Percentiles rank a stretch among this genome's conserved stretches.
Conservation (phyloP, 345 rosid species). For the Eutrema heterophyllum region DNA sequence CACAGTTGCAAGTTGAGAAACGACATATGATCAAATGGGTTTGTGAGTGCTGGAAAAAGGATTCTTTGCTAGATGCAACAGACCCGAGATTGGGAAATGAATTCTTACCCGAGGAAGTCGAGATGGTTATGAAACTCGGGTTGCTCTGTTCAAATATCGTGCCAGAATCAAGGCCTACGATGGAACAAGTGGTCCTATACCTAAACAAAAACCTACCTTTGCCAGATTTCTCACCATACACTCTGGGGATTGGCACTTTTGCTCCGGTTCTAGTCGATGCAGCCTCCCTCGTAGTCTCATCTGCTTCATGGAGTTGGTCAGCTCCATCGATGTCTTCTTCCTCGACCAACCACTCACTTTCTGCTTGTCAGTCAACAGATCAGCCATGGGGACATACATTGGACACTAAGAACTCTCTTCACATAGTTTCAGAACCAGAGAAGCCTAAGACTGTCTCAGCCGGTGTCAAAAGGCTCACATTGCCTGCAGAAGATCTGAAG, state of each 20-base stretch:
- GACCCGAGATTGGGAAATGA: conserved; percentile 35
- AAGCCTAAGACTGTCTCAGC: background rate
- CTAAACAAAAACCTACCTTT: conserved; percentile 28
- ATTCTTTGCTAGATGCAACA: conserved; percentile 30
- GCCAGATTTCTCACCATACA: conserved; percentile 32
- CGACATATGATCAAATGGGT: conserved; percentile 39
- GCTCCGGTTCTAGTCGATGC: conserved; percentile 31
- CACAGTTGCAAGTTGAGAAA: conserved; percentile 28
- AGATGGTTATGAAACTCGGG: conserved; percentile 48
- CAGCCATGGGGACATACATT: conserved; percentile 32
- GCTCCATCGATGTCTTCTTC: conserved; percentile 20
- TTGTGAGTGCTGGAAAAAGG: conserved; percentile 35
- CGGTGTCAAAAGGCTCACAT: background rate
- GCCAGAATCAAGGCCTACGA: conserved; percentile 41
- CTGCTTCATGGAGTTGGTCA: conserved; percentile 26
- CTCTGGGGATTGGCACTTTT: conserved; percentile 29
- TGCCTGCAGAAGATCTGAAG: conserved; percentile 4
- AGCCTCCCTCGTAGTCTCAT: conserved; percentile 22
- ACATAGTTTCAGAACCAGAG: conserved; percentile 15
- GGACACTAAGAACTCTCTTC: conserved; percentile 25
- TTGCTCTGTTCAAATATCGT: conserved; percentile 36
- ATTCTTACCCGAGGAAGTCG: conserved; percentile 36
- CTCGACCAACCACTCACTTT: conserved; percentile 14
- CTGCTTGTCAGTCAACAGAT: conserved; percentile 9
- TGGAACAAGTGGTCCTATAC: conserved; percentile 38